These are phyloP conservation scores for Syncephalis fuscata DNA, from an alignment of 371 early-diverging fungal species.

Conservation along the genomic window DNA sequence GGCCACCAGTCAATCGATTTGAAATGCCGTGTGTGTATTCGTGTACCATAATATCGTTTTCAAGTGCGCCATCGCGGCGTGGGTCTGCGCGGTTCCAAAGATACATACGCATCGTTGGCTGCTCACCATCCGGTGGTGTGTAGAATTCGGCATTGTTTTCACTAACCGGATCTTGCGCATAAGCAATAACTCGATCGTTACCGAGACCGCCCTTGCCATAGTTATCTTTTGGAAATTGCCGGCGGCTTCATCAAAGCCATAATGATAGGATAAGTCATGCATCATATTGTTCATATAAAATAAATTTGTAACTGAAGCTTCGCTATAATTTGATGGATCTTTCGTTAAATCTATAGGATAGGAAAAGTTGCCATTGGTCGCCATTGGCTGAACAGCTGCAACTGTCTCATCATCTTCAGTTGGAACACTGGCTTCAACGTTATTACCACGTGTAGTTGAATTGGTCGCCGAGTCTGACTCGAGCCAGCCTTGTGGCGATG, in stretches of 20 bases:
- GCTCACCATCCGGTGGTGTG: slow-evolving; percentile 41
- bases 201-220: slow-evolving; percentile 42
- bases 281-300: slow-evolving; percentile 84
- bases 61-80: slow-evolving; percentile 16
- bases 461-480: slow-evolving; percentile 21
- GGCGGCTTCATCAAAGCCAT: slow-evolving; percentile 84
- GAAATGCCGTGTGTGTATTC: slow-evolving; percentile 43
- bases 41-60: slow-evolving; percentile 25
- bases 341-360: slow-evolving; percentile 46
- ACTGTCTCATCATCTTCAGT: slow-evolving; percentile 35
- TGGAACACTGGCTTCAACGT: slow-evolving; percentile 48
- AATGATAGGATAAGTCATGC: slow-evolving; percentile 72
- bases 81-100: slow-evolving; percentile 23
- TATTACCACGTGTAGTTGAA: slow-evolving; percentile 62
- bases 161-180: slow-evolving; percentile 29
- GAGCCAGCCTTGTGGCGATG: slow-evolving; percentile 74
- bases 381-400: slow-evolving; percentile 50
- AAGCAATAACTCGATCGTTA: slow-evolving; percentile 32
- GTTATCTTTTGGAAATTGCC: slow-evolving; percentile 95
- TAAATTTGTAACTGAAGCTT: slow-evolving; percentile 78
- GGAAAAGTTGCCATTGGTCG: slow-evolving; percentile 44
- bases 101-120: slow-evolving; percentile 26
- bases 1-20: slow-evolving; percentile 47
- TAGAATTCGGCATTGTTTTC: slow-evolving; percentile 36
- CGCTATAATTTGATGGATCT: slow-evolving; percentile 54